Percentiles rank a stretch among this genome's conserved stretches.
These are phyloP conservation scores for Colletotrichum neosansevieriae DNA, from an alignment of 2,329 filamentous ascomycete species.

Conservation along the genomic window DNA sequence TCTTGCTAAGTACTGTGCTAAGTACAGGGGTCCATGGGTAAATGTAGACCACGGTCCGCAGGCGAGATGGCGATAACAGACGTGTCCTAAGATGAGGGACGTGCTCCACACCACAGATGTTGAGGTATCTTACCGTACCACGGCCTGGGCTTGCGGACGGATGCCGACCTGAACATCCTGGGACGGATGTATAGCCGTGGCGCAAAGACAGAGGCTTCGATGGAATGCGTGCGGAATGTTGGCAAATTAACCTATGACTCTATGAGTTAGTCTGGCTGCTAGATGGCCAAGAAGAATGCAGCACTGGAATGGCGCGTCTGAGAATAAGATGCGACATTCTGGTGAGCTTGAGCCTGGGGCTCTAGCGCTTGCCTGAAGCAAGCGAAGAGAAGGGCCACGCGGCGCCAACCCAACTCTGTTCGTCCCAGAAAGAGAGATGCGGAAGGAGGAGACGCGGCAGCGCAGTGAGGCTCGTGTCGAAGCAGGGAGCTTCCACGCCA, in stretches of 20 bases:
- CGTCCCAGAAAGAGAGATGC: neutral
- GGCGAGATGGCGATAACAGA: slow-evolving; percentile 5
- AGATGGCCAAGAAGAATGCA: slow-evolving; percentile 30
- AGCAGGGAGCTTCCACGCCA: slow-evolving; percentile 26
- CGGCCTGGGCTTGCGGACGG: slow-evolving; percentile 15
- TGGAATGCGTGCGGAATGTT: slow-evolving; percentile 31
- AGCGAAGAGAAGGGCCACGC: slow-evolving; percentile 22
- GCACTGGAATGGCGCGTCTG: slow-evolving; percentile 25
- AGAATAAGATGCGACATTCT: slow-evolving; percentile 34
- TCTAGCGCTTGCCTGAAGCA: slow-evolving; percentile 30
- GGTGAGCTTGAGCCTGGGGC: slow-evolving; percentile 19
- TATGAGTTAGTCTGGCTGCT: slow-evolving; percentile 25
- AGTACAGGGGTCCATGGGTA: no score
- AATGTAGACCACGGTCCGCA: slow-evolving; percentile 8
- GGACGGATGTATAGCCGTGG: slow-evolving; percentile 22
- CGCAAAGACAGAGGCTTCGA: slow-evolving; percentile 23
- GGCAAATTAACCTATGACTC: slow-evolving; percentile 29
- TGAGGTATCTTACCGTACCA: slow-evolving; percentile 22
- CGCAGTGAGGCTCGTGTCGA: slow-evolving; percentile 30
- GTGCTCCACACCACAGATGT: slow-evolving; percentile 33
- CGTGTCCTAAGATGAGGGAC: slow-evolving; percentile 10
- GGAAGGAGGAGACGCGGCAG: neutral
- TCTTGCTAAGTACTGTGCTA: no score
- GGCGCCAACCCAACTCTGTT: slow-evolving; percentile 8
- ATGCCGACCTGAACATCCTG: slow-evolving; percentile 20